Base-by-base conservation (phyloP, 257 asterid species). In the Lavandula angustifolia region DNA sequence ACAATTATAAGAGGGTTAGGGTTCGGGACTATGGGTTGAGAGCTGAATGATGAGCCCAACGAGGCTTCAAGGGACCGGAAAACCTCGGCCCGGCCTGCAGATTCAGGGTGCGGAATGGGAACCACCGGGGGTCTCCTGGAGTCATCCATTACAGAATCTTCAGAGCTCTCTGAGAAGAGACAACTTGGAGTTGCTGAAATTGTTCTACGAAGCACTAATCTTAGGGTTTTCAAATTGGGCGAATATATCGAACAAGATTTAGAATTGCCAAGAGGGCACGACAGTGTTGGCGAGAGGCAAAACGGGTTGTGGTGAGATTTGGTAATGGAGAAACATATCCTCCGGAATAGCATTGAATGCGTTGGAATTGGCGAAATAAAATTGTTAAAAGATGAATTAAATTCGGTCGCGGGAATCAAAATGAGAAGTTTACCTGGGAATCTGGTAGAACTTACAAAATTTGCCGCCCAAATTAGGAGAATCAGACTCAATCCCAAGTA, bases 21-120 rank as follows among this genome's bases (percentile, higher is more conserved):
- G 29, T 76, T 73, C 2, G 97, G 87, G 18, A 80, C 83, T n/a
- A 77, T 75, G 31, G 95, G 92, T 3, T 81, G 83, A 3, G 91
- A 82, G 81, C 90, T 82, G 66, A 89, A 89, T 12, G 82, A 70
- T 1, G 94, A 74, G 29, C 99, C 95, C 41, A 87, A 40, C 2
- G 97, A 82, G 64, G 94, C 89, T 82, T 87, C 97, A 29, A 92
- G 78, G 13, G 96, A 94, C 48, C 92, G 80, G 57, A 76, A 89
- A 3, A 87, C 78, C 56, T 92, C 99, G 13, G 80, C 63, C 71
- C 75, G 78, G 41, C 81, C 80, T 1, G 86, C 81, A 1, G 68
- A 31, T 4, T 76, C 85, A 3, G 86, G 88, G 22, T 82, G 71
- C 22, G 98, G 95, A 17, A 83, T 86, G 41, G 77, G 81, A 49